Percentiles rank a stretch among this genome's conserved stretches.
These are phyloP conservation scores for Xylariomycetidae sp. DNA, from an alignment of 2,329 filamentous ascomycete species.

Conservation along the genomic window DNA sequence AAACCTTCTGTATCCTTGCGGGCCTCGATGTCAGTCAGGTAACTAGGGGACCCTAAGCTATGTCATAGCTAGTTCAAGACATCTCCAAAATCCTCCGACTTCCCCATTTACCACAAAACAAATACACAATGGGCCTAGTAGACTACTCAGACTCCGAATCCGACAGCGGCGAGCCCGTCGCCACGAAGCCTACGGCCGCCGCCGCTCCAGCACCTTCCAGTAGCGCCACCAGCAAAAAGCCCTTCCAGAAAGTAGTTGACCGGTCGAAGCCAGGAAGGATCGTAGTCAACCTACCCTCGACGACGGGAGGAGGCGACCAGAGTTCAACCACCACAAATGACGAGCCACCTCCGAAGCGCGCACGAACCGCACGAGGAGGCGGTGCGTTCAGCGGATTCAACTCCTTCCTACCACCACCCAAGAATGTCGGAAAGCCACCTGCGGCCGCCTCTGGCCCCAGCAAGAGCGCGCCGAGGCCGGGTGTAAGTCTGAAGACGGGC, in stretches of 20 bases:
- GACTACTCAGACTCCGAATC: slow-evolving; percentile 81
- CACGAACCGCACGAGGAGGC: slow-evolving; percentile 46
- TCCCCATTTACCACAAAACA: background rate
- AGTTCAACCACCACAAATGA: slow-evolving; percentile 31
- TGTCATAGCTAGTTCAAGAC: no score
- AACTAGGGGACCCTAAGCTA: no score
- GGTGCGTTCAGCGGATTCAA: slow-evolving; percentile 78
- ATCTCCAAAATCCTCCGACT: no score
- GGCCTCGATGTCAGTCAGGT: no score
- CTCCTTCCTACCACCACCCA: slow-evolving; percentile 80
- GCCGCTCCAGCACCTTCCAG: slow-evolving; percentile 6
- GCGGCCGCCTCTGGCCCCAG: slow-evolving; percentile 28
- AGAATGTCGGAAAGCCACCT: slow-evolving; percentile 44
- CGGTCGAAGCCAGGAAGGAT: slow-evolving; percentile 80
- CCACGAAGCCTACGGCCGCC: slow-evolving; percentile 20
- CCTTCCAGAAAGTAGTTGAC: slow-evolving; percentile 77
- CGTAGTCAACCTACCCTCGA: slow-evolving; percentile 65
- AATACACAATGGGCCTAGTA: slow-evolving; percentile 66
- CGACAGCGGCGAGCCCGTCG: slow-evolving; percentile 52
- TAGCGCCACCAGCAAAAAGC: slow-evolving; percentile 45
- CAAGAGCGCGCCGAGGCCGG: slow-evolving; percentile 41
- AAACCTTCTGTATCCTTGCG: no score
- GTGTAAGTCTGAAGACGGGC: slow-evolving; percentile 76
- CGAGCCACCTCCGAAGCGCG: slow-evolving; percentile 66
- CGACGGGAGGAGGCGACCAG: slow-evolving; percentile 27